Percentiles rank a stretch among this genome's conserved stretches.
phyloP scores from a whole-genome alignment of 257 asterid genomes.

The Salvia miltiorrhiza region DNA sequence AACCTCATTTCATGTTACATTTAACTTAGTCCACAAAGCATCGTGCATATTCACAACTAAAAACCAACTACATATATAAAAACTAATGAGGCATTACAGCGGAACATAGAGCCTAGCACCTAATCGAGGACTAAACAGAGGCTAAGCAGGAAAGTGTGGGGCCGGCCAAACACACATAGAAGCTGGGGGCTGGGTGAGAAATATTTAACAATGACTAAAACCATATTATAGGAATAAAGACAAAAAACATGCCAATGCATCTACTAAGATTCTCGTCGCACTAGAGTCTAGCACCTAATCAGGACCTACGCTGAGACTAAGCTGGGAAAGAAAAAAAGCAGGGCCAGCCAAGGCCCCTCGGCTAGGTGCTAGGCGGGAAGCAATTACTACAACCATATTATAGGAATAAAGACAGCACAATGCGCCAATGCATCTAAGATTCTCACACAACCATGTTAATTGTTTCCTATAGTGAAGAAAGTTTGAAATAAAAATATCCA shows the following conservation, averaged over 20 bases:
- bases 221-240: not conserved
- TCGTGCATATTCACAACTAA: not conserved
- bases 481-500: not conserved
- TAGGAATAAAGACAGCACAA: not conserved
- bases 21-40: not conserved
- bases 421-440: not conserved
- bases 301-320: not conserved
- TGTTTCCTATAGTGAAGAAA: not conserved
- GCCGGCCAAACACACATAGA: not conserved
- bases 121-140: not conserved
- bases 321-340: not conserved
- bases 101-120: not conserved
- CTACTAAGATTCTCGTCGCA: not conserved
- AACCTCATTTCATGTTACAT: not conserved
- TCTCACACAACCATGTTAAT: not conserved
- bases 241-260: not conserved
- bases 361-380: not conserved
- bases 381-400: not conserved
- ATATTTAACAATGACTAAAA: not conserved
- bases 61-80: not conserved
- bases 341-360: not conserved
- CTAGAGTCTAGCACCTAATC: not conserved
- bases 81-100: not conserved
- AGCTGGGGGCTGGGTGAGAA: not conserved
- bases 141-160: not conserved